phyloP scores from a whole-genome alignment of 192 early-diverging fungal genomes.

The Coemansia aciculifera region DNA sequence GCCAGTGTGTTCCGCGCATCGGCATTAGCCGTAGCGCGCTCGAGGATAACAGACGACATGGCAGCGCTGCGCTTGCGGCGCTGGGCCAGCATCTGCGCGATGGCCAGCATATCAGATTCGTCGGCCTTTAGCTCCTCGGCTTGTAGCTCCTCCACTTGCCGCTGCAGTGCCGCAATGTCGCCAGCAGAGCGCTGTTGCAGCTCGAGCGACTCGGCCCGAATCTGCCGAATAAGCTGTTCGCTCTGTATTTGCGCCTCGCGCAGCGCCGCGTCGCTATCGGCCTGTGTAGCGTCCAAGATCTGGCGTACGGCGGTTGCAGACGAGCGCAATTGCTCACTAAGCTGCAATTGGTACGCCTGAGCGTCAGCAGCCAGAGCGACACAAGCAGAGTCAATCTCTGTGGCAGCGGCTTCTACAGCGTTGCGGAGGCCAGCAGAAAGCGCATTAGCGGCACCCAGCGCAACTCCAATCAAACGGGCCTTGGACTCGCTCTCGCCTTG shows the following conservation, averaged over 20 bases:
- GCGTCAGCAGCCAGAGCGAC: not conserved
- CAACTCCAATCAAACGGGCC: not conserved
- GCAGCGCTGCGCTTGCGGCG: not conserved
- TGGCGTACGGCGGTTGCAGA: not conserved
- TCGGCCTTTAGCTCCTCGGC: slow-evolving; percentile 5
- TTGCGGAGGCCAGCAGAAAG: slow-evolving; percentile 7
- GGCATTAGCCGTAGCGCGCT: not conserved
- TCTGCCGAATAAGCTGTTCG: slow-evolving; percentile 8
- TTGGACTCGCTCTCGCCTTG: not conserved
- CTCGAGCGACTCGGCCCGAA: slow-evolving; percentile 2
- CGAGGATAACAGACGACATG: not conserved
- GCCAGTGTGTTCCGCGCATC: not conserved
- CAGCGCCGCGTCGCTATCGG: not conserved
- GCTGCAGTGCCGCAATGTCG: slow-evolving; percentile 16
- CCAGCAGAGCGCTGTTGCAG: slow-evolving; percentile 13
- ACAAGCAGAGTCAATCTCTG: not conserved
- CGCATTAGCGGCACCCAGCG: not conserved
- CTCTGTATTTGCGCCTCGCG: not conserved
- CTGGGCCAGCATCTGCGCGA: slow-evolving; percentile 18
- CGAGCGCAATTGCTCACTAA: not conserved
- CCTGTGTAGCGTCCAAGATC: not conserved
- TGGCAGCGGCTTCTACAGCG: not conserved
- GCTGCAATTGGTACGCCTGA: not conserved
- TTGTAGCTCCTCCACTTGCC: slow-evolving; percentile 24
- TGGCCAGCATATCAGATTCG: slow-evolving; percentile 20